phyloP scores from a whole-genome alignment of 768 basidiomycete genomes.

The Amanita pallidorosea region DNA sequence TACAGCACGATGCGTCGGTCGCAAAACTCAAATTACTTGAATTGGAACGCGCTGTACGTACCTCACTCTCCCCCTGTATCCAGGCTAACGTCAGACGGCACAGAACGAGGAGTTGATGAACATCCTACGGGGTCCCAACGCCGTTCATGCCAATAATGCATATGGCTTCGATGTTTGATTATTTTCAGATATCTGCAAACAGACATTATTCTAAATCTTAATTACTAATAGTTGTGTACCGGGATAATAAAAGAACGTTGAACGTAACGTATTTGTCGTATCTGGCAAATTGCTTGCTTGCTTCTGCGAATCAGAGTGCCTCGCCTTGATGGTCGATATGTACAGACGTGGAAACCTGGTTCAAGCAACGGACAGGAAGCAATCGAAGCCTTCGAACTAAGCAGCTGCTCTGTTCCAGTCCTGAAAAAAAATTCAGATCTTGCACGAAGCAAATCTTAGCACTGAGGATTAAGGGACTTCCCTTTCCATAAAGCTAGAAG shows the following conservation, averaged over 20 bases:
- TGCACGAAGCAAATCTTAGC: not conserved
- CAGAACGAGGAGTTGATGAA: conserved; percentile 2
- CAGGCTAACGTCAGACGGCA: not conserved
- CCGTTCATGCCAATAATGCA: not conserved
- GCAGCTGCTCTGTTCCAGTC: not conserved
- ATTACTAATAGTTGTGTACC: not conserved
- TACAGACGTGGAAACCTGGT: conserved; percentile 1
- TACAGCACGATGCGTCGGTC: conserved; percentile 54
- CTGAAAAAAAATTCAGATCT: conserved; percentile 4
- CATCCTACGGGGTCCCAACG: not conserved
- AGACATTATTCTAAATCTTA: not conserved
- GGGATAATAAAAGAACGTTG: not conserved
- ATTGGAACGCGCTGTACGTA: conserved; percentile 54
- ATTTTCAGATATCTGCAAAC: not conserved
- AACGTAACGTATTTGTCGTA: not conserved
- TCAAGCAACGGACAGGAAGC: not conserved
- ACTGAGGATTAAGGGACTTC: not conserved
- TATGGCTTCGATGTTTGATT: not conserved
- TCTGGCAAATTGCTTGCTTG: not conserved
- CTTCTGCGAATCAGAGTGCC: conserved; percentile 6
- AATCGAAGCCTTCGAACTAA: conserved; percentile 4
- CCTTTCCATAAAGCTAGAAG: conserved; percentile 4
- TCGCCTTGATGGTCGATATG: conserved; percentile 4
- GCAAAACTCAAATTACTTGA: conserved; percentile 56
- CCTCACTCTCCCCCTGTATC: not conserved